phyloP scores from a whole-genome alignment of 345 rosid genomes.

The Populus euphratica region DNA sequence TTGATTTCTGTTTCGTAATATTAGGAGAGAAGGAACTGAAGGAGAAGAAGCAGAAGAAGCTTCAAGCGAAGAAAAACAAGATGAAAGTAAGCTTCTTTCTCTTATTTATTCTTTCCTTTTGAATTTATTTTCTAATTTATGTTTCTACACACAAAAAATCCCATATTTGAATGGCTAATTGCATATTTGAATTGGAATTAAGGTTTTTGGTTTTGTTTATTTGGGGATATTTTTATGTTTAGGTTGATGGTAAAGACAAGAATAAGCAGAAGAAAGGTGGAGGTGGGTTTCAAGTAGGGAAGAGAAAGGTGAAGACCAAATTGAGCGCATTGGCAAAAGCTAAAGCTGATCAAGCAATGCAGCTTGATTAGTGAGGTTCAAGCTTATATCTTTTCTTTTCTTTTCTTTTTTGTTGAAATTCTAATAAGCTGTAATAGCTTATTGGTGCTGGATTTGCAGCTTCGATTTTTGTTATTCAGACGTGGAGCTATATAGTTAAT shows the following conservation, averaged over 20 bases:
- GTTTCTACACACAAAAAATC: background rate
- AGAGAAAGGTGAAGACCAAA: slow-evolving; percentile 84
- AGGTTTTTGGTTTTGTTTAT: background rate
- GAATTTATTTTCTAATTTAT: background rate
- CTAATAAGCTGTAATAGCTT: background rate
- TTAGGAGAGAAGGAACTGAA: slow-evolving; percentile 76
- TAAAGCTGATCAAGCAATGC: slow-evolving; percentile 94
- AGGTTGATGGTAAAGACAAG: slow-evolving; percentile 76
- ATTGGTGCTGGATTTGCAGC: slow-evolving; percentile 10
- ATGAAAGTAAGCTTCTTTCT: slow-evolving; percentile 60
- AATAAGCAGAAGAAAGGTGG: slow-evolving; percentile 51
- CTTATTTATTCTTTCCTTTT: background rate
- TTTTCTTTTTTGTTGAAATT: background rate
- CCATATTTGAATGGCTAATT: background rate
- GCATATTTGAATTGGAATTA: background rate
- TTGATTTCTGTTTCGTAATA: slow-evolving; percentile 2
- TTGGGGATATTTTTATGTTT: background rate
- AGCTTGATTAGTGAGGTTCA: slow-evolving; percentile 65
- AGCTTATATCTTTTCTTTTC: background rate
- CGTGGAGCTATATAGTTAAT: background rate
- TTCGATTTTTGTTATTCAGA: background rate
- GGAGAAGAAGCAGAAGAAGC: slow-evolving; percentile 65
- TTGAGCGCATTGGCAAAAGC: slow-evolving; percentile 71
- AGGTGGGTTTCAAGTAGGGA: slow-evolving; percentile 79
- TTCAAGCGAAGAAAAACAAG: slow-evolving; percentile 77